A percentile compares a stretch with the other conserved stretches of the same genome.
Conservation (phyloP, 306 rosid species). For the Begonia peltatifolia region DNA sequence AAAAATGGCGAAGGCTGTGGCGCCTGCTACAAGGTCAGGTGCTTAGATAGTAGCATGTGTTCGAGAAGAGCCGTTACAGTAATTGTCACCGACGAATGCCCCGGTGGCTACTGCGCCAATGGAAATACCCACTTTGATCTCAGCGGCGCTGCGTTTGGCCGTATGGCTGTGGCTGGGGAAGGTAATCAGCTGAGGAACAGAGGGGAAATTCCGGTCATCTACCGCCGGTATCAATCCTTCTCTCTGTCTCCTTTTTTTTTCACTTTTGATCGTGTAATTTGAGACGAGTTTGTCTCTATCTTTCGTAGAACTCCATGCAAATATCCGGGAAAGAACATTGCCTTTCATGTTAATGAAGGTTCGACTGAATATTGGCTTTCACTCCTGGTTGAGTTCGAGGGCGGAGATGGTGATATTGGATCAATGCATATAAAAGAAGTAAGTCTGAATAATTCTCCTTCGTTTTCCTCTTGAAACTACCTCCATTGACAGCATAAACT, state of each 20-base stretch:
- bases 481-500: no score
- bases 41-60: slow-evolving; percentile 55
- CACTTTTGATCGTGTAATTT: not conserved
- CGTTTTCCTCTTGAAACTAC: no score
- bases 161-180: slow-evolving; percentile 59
- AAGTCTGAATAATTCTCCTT: slow-evolving; percentile 2
- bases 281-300: not conserved
- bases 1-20: slow-evolving; percentile 87
- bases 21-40: slow-evolving; percentile 76
- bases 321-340: slow-evolving; percentile 52
- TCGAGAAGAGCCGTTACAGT: slow-evolving; percentile 70
- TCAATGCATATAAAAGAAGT: slow-evolving; percentile 74
- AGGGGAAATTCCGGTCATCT: slow-evolving; percentile 51
- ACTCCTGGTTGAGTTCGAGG: slow-evolving; percentile 59
- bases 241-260: not conserved
- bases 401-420: slow-evolving; percentile 75
- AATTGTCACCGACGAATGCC: slow-evolving; percentile 77
- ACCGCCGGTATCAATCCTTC: slow-evolving; percentile 12
- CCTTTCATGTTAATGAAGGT: slow-evolving; percentile 86
- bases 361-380: slow-evolving; percentile 77
- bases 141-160: slow-evolving; percentile 89
- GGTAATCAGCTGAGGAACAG: slow-evolving; percentile 50
- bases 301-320: slow-evolving; percentile 49
- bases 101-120: slow-evolving; percentile 45
- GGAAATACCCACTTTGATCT: slow-evolving; percentile 78